Conservation (phyloP, 257 asterid species). For the Capsicum pubescens region DNA sequence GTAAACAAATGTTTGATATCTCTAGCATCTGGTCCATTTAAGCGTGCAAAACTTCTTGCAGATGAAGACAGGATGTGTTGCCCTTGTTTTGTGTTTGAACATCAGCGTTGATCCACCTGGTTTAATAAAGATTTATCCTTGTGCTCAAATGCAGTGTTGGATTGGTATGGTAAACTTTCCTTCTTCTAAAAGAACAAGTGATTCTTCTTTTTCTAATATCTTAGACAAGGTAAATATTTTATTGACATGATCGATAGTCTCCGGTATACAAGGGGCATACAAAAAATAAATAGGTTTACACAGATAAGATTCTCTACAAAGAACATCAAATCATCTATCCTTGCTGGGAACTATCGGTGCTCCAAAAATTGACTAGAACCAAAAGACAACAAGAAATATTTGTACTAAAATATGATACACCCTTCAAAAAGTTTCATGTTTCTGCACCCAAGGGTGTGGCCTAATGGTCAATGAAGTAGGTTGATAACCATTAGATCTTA, state of each 20-base stretch:
- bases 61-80: slow-evolving; percentile 99
- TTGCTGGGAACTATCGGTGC: slow-evolving; percentile 6
- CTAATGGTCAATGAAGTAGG: too few species aligned
- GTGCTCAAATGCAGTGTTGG: slow-evolving; percentile 99
- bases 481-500: too few species aligned
- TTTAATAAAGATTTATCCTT: slow-evolving; percentile 96
- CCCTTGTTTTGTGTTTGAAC: slow-evolving; percentile 92
- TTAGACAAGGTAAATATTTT: slow-evolving; percentile 14
- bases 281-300: background rate
- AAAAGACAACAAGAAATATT: background rate
- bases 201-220: background rate
- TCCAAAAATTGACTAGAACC: slow-evolving; percentile 20
- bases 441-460: background rate
- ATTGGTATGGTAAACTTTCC: slow-evolving; percentile 61
- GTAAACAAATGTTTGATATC: slow-evolving; percentile 15
- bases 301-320: background rate
- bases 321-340: background rate
- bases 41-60: slow-evolving; percentile 49
- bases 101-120: slow-evolving; percentile 94
- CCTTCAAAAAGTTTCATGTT: background rate
- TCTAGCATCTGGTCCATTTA: background rate
- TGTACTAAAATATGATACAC: background rate
- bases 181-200: slow-evolving; percentile 26
- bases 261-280: background rate
- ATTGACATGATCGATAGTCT: background rate